Conservation (phyloP, 129 eudicot genomes). For the Artemisia argyi region DNA sequence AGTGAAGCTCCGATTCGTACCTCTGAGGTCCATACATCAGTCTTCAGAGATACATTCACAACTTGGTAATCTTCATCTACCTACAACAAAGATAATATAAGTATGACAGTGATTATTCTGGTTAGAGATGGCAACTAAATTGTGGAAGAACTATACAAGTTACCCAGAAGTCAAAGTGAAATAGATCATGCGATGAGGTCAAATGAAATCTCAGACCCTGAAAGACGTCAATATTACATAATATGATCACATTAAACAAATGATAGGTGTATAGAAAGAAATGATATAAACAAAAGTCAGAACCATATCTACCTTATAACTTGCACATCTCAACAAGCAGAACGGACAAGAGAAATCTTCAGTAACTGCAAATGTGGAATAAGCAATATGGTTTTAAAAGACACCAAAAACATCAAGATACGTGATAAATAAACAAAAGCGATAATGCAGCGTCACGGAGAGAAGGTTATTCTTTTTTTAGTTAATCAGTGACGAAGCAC, state of each 20-base stretch:
- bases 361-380: conserved; percentile 60
- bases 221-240: conserved; percentile 13
- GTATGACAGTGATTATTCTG: neutral
- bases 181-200: conserved; percentile 80
- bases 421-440: neutral
- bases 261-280: conserved; percentile 11
- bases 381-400: conserved; percentile 17
- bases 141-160: conserved; percentile 26
- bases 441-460: neutral
- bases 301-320: conserved; percentile 62
- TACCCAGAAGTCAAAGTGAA: conserved; percentile 86
- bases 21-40: conserved; percentile 59
- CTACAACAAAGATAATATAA: conserved; percentile 40
- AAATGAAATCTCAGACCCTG: conserved; percentile 85
- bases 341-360: conserved; percentile 93
- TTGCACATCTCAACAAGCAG: conserved; percentile 87
- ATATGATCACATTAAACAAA: conserved; percentile 3
- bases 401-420: conserved; percentile 3
- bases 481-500: no score
- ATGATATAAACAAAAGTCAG: conserved; percentile 14
- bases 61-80: conserved; percentile 80
- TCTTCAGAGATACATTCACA: conserved; percentile 69
- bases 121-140: conserved; percentile 5
- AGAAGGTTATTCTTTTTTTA: neutral
- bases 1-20: conserved; percentile 37